A percentile compares a stretch with the other conserved stretches of the same genome.
These are phyloP conservation scores for Tilletia walkeri DNA, from an alignment of 1,284 basidiomycete genomes.

Conservation along the genomic window DNA sequence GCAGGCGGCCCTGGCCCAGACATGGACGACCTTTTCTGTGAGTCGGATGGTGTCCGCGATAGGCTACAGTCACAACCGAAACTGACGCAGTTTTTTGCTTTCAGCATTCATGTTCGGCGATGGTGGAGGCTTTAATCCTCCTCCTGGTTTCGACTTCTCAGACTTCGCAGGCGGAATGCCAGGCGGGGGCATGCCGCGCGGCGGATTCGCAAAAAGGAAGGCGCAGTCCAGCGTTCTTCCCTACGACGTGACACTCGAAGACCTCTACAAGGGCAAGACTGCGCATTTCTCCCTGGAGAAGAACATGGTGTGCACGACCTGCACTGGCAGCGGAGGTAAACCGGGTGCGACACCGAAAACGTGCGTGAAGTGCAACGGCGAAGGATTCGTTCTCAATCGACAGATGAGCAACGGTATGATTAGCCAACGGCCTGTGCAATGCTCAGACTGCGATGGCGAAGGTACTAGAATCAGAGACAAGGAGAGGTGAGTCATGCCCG, in stretches of 20 bases:
- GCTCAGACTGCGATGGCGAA: conserved; percentile 74
- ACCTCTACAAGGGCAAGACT: conserved; percentile 85
- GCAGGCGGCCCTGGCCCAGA: conserved; percentile 21
- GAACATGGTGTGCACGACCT: conserved; percentile 73
- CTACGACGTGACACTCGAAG: conserved; percentile 84
- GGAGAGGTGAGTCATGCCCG: conserved; percentile 62
- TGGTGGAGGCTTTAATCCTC: background rate
- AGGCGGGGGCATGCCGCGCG: conserved; percentile 60
- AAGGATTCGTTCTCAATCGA: conserved; percentile 69
- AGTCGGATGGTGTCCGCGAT: background rate
- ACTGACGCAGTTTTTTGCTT: background rate
- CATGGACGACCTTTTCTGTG: conserved; percentile 49
- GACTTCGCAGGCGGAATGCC: background rate
- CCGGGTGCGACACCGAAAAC: conserved; percentile 74
- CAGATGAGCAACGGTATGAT: conserved; percentile 54
- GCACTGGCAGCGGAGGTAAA: conserved; percentile 83
- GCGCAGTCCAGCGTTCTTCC: conserved; percentile 60
- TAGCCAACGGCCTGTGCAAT: conserved; percentile 62
- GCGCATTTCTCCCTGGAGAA: conserved; percentile 87
- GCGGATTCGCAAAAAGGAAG: conserved; percentile 23
- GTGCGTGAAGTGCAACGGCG: conserved; percentile 80
- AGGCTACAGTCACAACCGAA: no score
- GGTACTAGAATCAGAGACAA: conserved; percentile 82
- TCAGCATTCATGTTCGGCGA: conserved; percentile 31
- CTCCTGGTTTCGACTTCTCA: conserved; percentile 5